Percentiles rank a stretch among this genome's conserved stretches.
Evolutionary conservation across 148 eudicot genomes (phyloP).

Genomic region (Pharnaceum exiguum): DNA sequence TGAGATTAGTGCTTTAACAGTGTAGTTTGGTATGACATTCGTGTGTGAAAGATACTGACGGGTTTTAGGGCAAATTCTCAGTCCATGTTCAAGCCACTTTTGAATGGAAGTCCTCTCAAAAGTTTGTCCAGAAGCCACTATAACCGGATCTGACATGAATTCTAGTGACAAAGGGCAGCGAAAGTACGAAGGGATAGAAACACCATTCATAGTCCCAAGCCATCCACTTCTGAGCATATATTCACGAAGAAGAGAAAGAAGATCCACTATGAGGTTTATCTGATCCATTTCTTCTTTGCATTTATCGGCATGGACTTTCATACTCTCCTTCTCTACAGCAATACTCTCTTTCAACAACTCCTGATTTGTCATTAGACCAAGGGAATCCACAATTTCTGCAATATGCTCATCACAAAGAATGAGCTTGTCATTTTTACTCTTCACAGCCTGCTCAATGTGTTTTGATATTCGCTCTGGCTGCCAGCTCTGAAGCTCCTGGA

Average conservation of each 20-base stretch:
- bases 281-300: slow-evolving; percentile 34
- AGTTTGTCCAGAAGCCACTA: slow-evolving; percentile 89
- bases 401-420: slow-evolving; percentile 35
- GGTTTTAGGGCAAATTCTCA: slow-evolving; percentile 69
- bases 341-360: slow-evolving; percentile 72
- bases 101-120: slow-evolving; percentile 78
- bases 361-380: slow-evolving; percentile 44
- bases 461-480: slow-evolving; percentile 45
- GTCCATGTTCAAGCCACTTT: slow-evolving; percentile 72
- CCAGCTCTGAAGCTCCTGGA: slow-evolving; percentile 64
- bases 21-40: slow-evolving; percentile 71
- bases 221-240: slow-evolving; percentile 42
- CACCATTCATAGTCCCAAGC: slow-evolving; percentile 42
- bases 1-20: slow-evolving; percentile 78
- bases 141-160: slow-evolving; percentile 86
- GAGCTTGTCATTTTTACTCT: slow-evolving; percentile 31
- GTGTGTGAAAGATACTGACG: slow-evolving; percentile 57
- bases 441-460: slow-evolving; percentile 52
- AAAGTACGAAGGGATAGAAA: slow-evolving; percentile 63
- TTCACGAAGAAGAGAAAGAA: slow-evolving; percentile 53
- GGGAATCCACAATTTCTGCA: slow-evolving; percentile 42
- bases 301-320: slow-evolving; percentile 37
- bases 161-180: slow-evolving; percentile 81
- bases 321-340: slow-evolving; percentile 71
- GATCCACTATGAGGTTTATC: slow-evolving; percentile 37